Conservation (phyloP, 2,329 filamentous ascomycete species). For the Botryotinia convoluta region DNA sequence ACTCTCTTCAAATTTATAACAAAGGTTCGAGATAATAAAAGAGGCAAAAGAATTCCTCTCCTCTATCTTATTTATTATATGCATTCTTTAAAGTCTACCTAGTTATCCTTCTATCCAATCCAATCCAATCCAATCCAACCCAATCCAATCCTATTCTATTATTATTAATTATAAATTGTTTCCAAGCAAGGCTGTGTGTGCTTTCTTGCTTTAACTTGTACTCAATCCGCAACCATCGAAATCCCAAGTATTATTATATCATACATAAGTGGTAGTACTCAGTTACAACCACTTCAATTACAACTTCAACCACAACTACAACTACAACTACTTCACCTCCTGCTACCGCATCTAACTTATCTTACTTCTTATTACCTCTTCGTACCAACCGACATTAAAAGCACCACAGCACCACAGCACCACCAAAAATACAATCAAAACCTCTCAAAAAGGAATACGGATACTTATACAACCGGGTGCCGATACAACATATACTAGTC, state of each 20-base stretch:
- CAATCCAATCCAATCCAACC: no score
- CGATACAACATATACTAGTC: no score
- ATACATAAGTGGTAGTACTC: background rate
- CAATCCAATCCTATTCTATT: no score
- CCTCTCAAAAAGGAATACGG: background rate
- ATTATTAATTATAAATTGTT: background rate
- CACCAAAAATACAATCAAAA: no score
- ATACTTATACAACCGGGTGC: background rate
- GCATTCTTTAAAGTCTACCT: background rate
- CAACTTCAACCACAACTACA: background rate
- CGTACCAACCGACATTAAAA: background rate
- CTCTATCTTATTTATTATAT: background rate
- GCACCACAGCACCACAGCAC: background rate
- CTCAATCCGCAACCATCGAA: background rate
- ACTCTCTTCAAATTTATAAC: background rate
- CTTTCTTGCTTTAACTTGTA: background rate
- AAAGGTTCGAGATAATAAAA: background rate
- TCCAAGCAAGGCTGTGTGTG: background rate
- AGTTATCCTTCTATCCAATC: background rate
- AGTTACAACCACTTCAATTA: background rate
- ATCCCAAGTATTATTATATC: background rate
- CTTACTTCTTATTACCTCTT: background rate
- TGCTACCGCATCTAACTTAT: no score
- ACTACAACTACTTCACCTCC: no score
- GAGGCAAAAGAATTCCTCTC: background rate